These are phyloP conservation scores for Penicillium paxilli DNA, from an alignment of 495 filamentous ascomycete species.

Conservation along the genomic window DNA sequence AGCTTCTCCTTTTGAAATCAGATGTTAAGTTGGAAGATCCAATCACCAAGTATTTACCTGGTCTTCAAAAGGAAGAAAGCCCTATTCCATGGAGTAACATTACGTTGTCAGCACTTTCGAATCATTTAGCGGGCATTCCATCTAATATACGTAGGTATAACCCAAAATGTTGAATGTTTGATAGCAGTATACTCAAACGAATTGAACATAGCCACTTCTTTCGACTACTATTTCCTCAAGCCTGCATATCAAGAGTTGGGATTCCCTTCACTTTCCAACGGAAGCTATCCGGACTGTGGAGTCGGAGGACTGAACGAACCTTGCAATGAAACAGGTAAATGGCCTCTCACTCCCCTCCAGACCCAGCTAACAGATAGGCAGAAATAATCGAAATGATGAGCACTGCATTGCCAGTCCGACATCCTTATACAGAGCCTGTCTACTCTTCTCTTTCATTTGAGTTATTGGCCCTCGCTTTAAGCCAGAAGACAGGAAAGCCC, in stretches of 20 bases:
- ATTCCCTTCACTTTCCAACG: slow-evolving; percentile 8
- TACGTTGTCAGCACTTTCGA: slow-evolving; percentile 10
- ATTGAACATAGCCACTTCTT: slow-evolving; percentile 1
- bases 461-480: slow-evolving; percentile 8
- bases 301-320: slow-evolving; percentile 6
- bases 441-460: slow-evolving; percentile 15
- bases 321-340: slow-evolving; percentile 9
- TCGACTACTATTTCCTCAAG: too few relatives aligned
- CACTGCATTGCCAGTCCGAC: slow-evolving; percentile 9
- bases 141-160: slow-evolving; percentile 9
- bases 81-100: slow-evolving; percentile 13
- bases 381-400: slow-evolving; percentile 14
- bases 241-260: slow-evolving; percentile 3
- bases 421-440: slow-evolving; percentile 7
- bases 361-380: neutral
- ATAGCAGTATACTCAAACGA: too few relatives aligned
- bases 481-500: slow-evolving; percentile 7
- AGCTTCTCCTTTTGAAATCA: slow-evolving; percentile 15
- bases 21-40: slow-evolving; percentile 8
- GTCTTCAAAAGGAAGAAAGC: neutral
- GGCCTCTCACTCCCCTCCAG: too few relatives aligned
- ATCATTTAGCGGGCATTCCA: slow-evolving; percentile 16
- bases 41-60: slow-evolving; percentile 14
- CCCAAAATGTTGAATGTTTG: neutral
- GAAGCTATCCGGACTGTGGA: slow-evolving; percentile 12